Evolutionary conservation across 2,329 filamentous ascomycete genomes (phyloP).

Genomic region (Claviceps sorghi): DNA sequence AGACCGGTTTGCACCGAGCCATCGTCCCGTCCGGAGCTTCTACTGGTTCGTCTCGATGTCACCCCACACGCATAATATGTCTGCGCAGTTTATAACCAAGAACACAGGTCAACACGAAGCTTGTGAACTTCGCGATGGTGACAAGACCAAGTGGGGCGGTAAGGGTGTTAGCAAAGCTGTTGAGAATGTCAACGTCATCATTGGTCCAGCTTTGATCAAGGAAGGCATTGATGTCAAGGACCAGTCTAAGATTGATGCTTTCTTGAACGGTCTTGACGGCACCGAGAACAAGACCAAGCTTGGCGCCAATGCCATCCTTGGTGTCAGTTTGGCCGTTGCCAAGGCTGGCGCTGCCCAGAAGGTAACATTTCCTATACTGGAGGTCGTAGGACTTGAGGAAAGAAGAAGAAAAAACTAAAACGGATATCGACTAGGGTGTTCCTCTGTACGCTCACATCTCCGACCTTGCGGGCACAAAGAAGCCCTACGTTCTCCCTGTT

Average conservation of each 20-base stretch:
- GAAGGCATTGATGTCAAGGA: constrained; percentile 74
- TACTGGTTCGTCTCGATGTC: constrained; percentile 50
- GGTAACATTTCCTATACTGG: constrained; percentile 22
- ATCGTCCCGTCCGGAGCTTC: constrained; percentile 96
- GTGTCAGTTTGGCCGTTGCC: constrained; percentile 70
- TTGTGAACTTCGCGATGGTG: constrained; percentile 78
- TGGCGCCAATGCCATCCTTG: constrained; percentile 78
- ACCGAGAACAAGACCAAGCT: constrained; percentile 77
- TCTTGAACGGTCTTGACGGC: constrained; percentile 74
- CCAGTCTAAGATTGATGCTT: constrained; percentile 69
- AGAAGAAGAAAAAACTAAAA: neutral
- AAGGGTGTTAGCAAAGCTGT: constrained; percentile 83
- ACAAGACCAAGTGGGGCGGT: constrained; percentile 73
- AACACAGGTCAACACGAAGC: constrained; percentile 70
- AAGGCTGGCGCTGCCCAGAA: constrained; percentile 86
- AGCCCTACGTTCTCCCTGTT: constrained; percentile 78
- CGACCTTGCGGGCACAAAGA: constrained; percentile 77
- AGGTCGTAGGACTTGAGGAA: too few species aligned
- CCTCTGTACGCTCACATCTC: constrained; percentile 81
- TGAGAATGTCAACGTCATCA: constrained; percentile 68
- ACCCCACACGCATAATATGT: constrained; percentile 7
- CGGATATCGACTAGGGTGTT: constrained; percentile 38
- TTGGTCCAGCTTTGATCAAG: constrained; percentile 71
- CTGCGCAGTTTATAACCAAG: constrained; percentile 16
- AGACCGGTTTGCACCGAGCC: constrained; percentile 91